Percentiles rank a stretch among this genome's conserved stretches.
These are phyloP conservation scores for Henckelia pumila DNA, from an alignment of 257 asterid species.

Conservation along the genomic window DNA sequence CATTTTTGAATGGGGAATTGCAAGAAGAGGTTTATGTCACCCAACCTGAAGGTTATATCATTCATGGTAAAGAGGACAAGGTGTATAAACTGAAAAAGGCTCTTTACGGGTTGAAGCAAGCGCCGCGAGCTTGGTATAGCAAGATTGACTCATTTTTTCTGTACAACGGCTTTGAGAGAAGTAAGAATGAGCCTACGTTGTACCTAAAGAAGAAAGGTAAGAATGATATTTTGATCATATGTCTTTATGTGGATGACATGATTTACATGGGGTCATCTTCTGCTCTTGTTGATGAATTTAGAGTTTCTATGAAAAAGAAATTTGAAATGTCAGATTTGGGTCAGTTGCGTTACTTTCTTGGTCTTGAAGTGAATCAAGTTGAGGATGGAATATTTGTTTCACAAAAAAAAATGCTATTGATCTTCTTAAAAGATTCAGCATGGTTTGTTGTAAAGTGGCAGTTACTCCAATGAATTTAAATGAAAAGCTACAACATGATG, in stretches of 20 bases:
- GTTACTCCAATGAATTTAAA: background rate
- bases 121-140: background rate
- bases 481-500: background rate
- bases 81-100: slow-evolving; percentile 2
- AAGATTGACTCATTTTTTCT: background rate
- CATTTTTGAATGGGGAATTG: slow-evolving; percentile 2
- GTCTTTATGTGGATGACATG: slow-evolving; percentile 10
- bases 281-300: background rate
- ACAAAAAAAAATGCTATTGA: background rate
- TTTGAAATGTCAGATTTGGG: slow-evolving; percentile 17
- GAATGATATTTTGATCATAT: background rate
- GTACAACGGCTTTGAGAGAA: too few species aligned
- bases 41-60: slow-evolving; percentile 5
- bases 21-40: background rate
- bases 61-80: background rate
- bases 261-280: background rate
- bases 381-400: slow-evolving; percentile 10
- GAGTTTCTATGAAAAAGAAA: background rate
- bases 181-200: background rate
- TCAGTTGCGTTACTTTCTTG: slow-evolving; percentile 9
- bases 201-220: background rate
- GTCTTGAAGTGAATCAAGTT: slow-evolving; percentile 1
- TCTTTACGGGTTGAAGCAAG: background rate
- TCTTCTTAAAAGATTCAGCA: background rate
- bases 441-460: background rate